Percentiles rank a stretch among this genome's conserved stretches.
Conservation (phyloP, 148 eudicot species). For the Rhododendron ovatum region DNA sequence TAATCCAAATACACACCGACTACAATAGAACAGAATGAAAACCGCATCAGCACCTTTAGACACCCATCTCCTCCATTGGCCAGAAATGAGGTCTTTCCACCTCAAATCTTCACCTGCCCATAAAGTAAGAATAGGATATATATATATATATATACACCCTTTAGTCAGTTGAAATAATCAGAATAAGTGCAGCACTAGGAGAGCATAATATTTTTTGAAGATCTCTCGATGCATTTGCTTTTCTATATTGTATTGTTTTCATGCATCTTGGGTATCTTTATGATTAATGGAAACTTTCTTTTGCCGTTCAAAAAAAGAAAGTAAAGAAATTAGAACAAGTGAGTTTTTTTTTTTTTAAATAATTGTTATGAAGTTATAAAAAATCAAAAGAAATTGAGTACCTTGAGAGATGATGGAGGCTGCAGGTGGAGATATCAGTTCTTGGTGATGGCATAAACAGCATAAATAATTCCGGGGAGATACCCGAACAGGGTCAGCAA, state of each 20-base stretch:
- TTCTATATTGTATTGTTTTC: no score
- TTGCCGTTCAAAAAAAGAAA: no score
- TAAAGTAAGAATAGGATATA: neutral
- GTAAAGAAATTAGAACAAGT: neutral
- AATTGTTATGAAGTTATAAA: neutral
- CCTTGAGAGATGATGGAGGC: neutral
- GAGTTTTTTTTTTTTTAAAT: neutral
- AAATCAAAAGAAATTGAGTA: neutral
- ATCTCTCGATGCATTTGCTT: no score
- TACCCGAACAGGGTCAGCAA: conserved; percentile 40
- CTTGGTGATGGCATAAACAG: conserved; percentile 40
- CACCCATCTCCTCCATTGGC: neutral
- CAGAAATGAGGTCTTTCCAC: neutral
- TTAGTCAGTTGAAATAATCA: neutral
- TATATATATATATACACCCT: no score
- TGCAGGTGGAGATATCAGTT: conserved; percentile 10
- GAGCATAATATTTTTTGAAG: no score
- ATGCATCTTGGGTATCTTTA: no score
- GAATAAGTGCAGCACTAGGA: neutral
- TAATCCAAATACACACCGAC: neutral
- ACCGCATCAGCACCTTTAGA: neutral
- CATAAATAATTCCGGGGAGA: conserved; percentile 50
- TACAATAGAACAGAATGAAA: neutral
- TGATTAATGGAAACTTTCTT: no score
- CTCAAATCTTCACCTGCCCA: neutral